Percentiles rank a stretch among this genome's conserved stretches.
These are phyloP conservation scores for Pythium apleroticum DNA, from an alignment of 352 stramenopile species.

Conservation along the genomic window DNA sequence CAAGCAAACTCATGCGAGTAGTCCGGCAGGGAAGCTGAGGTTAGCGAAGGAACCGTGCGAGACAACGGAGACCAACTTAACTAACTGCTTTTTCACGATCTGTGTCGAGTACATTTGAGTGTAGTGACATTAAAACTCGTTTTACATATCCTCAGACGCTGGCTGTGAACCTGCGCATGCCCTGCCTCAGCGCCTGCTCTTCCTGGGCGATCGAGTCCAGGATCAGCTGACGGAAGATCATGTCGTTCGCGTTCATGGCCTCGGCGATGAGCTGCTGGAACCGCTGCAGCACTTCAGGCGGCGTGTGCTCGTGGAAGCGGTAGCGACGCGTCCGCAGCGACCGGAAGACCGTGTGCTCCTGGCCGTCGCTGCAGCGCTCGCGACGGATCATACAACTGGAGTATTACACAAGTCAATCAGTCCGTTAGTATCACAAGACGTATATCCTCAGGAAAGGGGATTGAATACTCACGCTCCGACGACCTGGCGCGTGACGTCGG, in stretches of 20 bases:
- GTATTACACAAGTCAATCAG: neutral
- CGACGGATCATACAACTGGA: conserved; percentile 15
- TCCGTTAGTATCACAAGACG: neutral
- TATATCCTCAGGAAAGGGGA: too few species aligned
- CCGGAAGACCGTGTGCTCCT: conserved; percentile 9
- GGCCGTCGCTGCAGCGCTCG: conserved; percentile 3
- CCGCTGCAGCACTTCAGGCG: neutral
- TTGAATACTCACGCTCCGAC: neutral
- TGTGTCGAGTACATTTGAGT: too few species aligned
- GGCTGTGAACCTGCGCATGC: too few species aligned
- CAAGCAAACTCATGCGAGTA: too few species aligned
- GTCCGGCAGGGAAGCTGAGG: too few species aligned
- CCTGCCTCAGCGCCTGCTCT: too few species aligned
- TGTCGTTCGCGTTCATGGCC: neutral
- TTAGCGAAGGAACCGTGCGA: too few species aligned
- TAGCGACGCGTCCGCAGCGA: conserved; percentile 7
- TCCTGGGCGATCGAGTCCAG: neutral
- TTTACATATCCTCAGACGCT: too few species aligned
- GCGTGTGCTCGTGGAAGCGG: neutral
- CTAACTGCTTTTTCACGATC: too few species aligned
- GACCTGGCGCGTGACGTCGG: conserved; percentile 23
- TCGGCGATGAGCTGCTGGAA: neutral
- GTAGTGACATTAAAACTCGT: too few species aligned
- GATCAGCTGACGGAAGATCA: conserved; percentile 11
- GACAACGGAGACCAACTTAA: too few species aligned